Evolutionary conservation across 1,284 basidiomycete species (phyloP), one percentile per base, ranked within the genome.

Genomic region (Ustilago cynodontis): DNA sequence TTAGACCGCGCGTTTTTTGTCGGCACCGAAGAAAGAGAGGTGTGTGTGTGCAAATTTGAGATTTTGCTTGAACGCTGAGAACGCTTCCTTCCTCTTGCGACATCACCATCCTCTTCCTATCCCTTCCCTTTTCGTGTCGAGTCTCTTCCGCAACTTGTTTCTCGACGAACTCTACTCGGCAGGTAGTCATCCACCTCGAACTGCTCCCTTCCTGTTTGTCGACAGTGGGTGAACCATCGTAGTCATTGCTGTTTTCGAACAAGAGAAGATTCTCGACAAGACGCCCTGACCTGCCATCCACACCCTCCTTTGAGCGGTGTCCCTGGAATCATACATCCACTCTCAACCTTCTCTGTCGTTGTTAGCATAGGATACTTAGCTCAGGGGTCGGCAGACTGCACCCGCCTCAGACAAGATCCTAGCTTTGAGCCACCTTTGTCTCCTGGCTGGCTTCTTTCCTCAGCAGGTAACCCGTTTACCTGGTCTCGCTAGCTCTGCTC

Each of bases 21-120:
- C 68, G 68, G 68, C 45, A 62, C 68, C 68, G 68, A 71, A 55
- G 49, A 33, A 33, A 45, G 56, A 33, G 56, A 31, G 20, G 26
- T 31, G 56, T 49, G 47, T 49, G 47, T 49, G 41, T 35, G 61
- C 67, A 64, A 64, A 70, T 65, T 69, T 50, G 59, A 68, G 59
- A 59, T 63, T 68, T 68, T 68, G 53, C 33, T 58, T 29, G 29
- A 29, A 43, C 22, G 20, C 31, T 22, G 47, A 31, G 52, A n/a
- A n/a, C 49, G 37, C 7, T 50, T 50, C 35, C 11, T 29, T 18
- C 55, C 26, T n/a, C 68, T 71, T 71, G 49, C 68, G 58, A 65
- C 50, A 65, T 59, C 68, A 62, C 55, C 68, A 65, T 65, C 63
- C 61, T 65, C 63, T 58, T 47, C 68, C 16, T n/a, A 35, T 24